Base-by-base conservation (phyloP, 1,139 yeast genomes). In the Geotrichum carabidarum region DNA sequence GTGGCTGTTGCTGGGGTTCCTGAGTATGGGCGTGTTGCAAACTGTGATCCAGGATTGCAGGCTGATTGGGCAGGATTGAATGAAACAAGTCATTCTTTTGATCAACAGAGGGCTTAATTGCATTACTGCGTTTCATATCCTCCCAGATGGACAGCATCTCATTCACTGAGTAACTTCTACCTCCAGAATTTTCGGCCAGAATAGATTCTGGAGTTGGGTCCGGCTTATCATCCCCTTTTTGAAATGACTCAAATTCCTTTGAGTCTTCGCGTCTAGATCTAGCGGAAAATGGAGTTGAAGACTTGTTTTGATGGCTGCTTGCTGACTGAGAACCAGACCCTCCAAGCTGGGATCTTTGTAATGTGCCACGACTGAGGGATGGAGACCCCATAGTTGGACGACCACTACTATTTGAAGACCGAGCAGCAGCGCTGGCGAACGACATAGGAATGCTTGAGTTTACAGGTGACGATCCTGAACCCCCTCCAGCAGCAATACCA, bases 101-200 rank as follows among this genome's bases (percentile, higher is more conserved):
- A 68, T 74, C 63, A 32, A 62, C 62, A 14, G 61, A 62, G 0
- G 67, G 67, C 38, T 62, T 63, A 41, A 62, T 60, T 15, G 60
- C 60, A 18, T 67, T 62, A 50, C 63, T 60, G 15, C 61, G 60
- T 66, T 78, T 74, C 68, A 80, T 73, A 40, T 74, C 71, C 36
- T 73, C 68, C 79, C 83, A 82, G 17, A 82, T 77, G 40, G 75
- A 71, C 58, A 82, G 74, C 60, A 82, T 77, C 59, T 82, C 82
- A 37, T 77, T 76, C 67, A 81, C 71, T 12, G 79, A 64, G 61
- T 82, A 82, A 48, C 58, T 63, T 40, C 60, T 58, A 17, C 72
- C 70, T n/a, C 62, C 61, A 1, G 55, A 54, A 42, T 62, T 62
- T 15, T 52, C 53, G 35, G 38, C 32, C 30, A 52, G 37, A 12